phyloP scores from a whole-genome alignment of 1,284 basidiomycete species.

The Microbotryomycetes sp. region DNA sequence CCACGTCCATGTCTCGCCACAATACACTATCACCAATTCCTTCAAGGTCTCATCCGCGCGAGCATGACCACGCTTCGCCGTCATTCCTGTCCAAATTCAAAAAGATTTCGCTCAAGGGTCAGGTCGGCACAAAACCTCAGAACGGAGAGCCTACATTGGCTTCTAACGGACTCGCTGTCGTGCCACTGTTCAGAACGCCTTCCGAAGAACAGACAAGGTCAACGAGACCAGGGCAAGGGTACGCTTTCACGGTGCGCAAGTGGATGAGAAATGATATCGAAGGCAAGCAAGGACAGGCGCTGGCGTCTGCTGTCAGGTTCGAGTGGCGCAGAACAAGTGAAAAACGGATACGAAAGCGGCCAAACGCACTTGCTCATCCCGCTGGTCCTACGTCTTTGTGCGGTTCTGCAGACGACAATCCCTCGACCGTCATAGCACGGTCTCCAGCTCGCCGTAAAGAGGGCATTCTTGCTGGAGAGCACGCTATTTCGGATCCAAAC shows the following conservation, averaged over 20 bases:
- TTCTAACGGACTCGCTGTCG: conserved; percentile 1
- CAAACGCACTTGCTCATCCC: background rate
- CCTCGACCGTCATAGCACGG: background rate
- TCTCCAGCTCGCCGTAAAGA: background rate
- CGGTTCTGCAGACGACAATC: background rate
- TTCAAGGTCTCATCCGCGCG: conserved; percentile 13
- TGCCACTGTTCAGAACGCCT: conserved; percentile 3
- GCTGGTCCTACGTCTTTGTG: background rate
- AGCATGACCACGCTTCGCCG: background rate
- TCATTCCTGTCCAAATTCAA: conserved; percentile 30
- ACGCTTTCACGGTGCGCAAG: conserved; percentile 70
- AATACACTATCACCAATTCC: background rate
- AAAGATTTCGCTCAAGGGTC: conserved; percentile 18
- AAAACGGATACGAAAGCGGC: background rate
- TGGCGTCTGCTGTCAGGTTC: conserved; percentile 57
- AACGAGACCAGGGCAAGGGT: conserved; percentile 39
- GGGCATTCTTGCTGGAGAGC: background rate
- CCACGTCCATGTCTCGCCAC: conserved; percentile 40
- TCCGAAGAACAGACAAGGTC: background rate
- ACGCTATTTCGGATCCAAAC: background rate
- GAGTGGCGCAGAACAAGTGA: conserved; percentile 53
- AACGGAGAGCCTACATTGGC: background rate
- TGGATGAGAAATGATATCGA: conserved; percentile 45
- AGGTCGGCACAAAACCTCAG: background rate
- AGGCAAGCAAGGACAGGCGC: conserved; percentile 10